Conservation (phyloP, 805 yeast species). For the Ogataea paradorogensis region DNA sequence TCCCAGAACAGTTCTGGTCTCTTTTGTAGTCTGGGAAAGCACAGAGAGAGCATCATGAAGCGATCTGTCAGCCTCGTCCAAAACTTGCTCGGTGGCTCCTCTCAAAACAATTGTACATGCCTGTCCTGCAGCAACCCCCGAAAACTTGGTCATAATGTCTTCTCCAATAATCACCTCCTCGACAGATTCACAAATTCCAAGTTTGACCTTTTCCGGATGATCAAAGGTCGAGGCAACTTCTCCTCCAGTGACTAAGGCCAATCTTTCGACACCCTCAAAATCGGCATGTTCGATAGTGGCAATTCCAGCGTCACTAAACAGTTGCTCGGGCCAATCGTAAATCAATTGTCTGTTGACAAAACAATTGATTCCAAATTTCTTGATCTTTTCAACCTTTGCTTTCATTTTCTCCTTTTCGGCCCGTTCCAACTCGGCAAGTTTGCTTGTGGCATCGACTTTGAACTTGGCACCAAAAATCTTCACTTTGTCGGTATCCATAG, state of each 20-base stretch:
- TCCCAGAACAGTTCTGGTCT: constrained; percentile 87
- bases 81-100: constrained; percentile 98
- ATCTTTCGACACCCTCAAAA: constrained; percentile 95
- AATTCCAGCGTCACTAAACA: constrained; percentile 81
- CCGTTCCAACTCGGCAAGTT: constrained; percentile 88
- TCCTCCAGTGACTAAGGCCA: constrained; percentile 96
- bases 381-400: constrained; percentile 81
- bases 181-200: constrained; percentile 85
- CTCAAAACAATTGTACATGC: constrained; percentile 95
- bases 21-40: constrained; percentile 88
- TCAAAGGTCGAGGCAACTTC: constrained; percentile 97
- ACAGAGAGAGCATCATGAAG: constrained; percentile 96
- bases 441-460: constrained; percentile 91
- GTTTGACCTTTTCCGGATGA: constrained; percentile 76
- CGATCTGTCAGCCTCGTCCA: constrained; percentile 97
- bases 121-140: constrained; percentile 94
- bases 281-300: constrained; percentile 97
- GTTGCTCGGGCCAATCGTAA: constrained; percentile 97
- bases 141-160: constrained; percentile 81
- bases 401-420: constrained; percentile 95
- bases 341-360: constrained; percentile 95
- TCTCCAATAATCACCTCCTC: constrained; percentile 95
- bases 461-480: constrained; percentile 97
- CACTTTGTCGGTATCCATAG: constrained; percentile 96
- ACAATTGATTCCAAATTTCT: constrained; percentile 74